Evolutionary conservation across 139 green algal species (phyloP), one percentile per base, ranked within the genome.

Genomic region (Coccomyxa sp.): DNA sequence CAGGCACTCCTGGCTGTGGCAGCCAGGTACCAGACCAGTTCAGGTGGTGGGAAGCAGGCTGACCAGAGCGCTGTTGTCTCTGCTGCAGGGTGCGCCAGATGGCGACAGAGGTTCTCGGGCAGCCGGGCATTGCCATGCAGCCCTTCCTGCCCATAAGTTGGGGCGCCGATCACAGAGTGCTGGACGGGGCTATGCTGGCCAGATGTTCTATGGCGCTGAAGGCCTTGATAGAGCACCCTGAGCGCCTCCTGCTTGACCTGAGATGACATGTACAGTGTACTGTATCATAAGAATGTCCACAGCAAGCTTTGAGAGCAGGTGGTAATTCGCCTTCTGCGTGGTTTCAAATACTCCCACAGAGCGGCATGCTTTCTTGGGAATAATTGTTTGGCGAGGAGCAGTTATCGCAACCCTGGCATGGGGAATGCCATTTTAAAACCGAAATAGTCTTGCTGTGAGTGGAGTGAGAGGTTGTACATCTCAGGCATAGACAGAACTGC

Each of bases 101-200:
- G 10, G 41, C 58, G 31, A 33, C 39, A 7, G 36, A n/a, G n/a
- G n/a, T n/a, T n/a, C n/a, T n/a, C 33, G 70, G 27, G 33, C 24
- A 41, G 35, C 29, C 33, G 34, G 77, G 69, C 77, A 39, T 74
- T 18, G 14, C n/a, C 9, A 44, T 34, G 24, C 10, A 27, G 69
- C 29, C 70, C 7, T 18, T 90, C 24, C 76, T 91, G 87, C 72
- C 82, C 18, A 77, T 95, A 7, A 94, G 87, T 74, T 96, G 91
- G 92, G 88, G 90, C 8, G 93, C 92, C 1, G 93, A 97, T 73
- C 92, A 97, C 80, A 83, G 95, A 9, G 90, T 97, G 37, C 79
- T 98, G 24, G 95, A 98, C 81, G 95, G 94, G 3, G 92, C 91
- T 7, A 91, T 81, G 0, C 77, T 98, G n/a, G 94, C 94, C 0